Percentiles rank a stretch among this genome's conserved stretches.
These are phyloP conservation scores for Elongisporangium senticosum DNA, from an alignment of 352 stramenopile species.

Conservation along the genomic window DNA sequence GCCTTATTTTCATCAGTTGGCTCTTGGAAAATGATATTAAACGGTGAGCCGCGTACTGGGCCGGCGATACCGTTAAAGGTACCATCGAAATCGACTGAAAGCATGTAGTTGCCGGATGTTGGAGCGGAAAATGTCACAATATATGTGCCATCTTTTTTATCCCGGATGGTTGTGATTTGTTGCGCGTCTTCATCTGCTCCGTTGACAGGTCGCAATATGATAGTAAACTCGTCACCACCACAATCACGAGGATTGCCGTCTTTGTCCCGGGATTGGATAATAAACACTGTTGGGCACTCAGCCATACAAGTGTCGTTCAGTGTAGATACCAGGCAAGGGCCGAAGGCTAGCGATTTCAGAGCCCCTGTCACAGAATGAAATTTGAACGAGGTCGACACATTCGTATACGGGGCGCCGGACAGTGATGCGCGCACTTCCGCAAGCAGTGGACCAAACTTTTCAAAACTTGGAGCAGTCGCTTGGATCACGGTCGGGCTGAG, in stretches of 20 bases:
- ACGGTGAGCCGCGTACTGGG: slow-evolving; percentile 92
- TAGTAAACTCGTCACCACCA: slow-evolving; percentile 93
- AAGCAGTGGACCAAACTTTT: slow-evolving; percentile 89
- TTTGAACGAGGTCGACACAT: slow-evolving; percentile 77
- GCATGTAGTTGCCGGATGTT: slow-evolving; percentile 72
- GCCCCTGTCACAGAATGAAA: slow-evolving; percentile 94
- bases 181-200: slow-evolving; percentile 28
- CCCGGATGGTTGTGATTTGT: slow-evolving; percentile 44
- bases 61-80: slow-evolving; percentile 92
- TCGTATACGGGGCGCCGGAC: slow-evolving; percentile 90
- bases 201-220: slow-evolving; percentile 50
- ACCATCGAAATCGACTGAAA: slow-evolving; percentile 89
- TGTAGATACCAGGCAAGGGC: slow-evolving; percentile 77
- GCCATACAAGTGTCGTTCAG: slow-evolving; percentile 67
- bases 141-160: slow-evolving; percentile 94
- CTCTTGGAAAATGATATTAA: slow-evolving; percentile 49
- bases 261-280: slow-evolving; percentile 91
- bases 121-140: slow-evolving; percentile 87
- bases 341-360: slow-evolving; percentile 91
- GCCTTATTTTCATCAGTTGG: slow-evolving; percentile 62
- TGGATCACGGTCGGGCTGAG: slow-evolving; percentile 83
- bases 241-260: slow-evolving; percentile 86
- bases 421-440: slow-evolving; percentile 89
- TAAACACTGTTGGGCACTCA: slow-evolving; percentile 76
- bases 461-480: slow-evolving; percentile 91